phyloP scores from a whole-genome alignment of 2,329 filamentous ascomycete genomes.

The Aspergillus awamori region DNA sequence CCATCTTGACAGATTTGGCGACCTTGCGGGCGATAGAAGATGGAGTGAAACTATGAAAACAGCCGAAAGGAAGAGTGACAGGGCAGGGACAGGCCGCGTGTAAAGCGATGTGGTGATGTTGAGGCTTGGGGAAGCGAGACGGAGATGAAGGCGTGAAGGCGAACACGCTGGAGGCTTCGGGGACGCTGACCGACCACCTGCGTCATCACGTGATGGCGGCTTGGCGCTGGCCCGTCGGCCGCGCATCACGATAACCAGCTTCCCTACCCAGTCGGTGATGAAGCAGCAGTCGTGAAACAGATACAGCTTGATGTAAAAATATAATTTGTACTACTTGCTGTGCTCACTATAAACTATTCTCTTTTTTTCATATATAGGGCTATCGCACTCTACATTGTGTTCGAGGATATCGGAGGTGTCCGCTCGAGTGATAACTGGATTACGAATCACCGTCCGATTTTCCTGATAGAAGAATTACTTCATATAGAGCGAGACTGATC shows the following conservation, averaged over 20 bases:
- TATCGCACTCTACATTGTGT: slow-evolving; percentile 38
- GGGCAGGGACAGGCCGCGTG: slow-evolving; percentile 28
- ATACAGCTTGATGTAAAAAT: neutral
- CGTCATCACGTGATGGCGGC: slow-evolving; percentile 34
- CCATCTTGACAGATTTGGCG: slow-evolving; percentile 60
- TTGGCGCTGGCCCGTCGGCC: slow-evolving; percentile 28
- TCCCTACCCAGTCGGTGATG: neutral
- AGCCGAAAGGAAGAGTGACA: slow-evolving; percentile 20
- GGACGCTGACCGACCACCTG: slow-evolving; percentile 27
- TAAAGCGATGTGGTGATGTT: slow-evolving; percentile 32
- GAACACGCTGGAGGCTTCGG: slow-evolving; percentile 40
- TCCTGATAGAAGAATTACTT: slow-evolving; percentile 35
- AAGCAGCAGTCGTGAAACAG: neutral
- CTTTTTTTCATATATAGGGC: slow-evolving; percentile 21
- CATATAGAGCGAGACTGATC: too few relatives aligned
- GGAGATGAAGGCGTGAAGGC: slow-evolving; percentile 36
- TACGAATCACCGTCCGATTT: slow-evolving; percentile 41
- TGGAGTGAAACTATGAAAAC: slow-evolving; percentile 18
- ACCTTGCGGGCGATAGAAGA: slow-evolving; percentile 21
- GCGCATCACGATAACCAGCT: slow-evolving; percentile 1
- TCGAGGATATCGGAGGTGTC: slow-evolving; percentile 13
- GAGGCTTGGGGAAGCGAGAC: slow-evolving; percentile 32
- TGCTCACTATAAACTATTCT: slow-evolving; percentile 15
- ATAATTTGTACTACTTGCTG: slow-evolving; percentile 21
- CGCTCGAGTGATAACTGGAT: slow-evolving; percentile 18